Conservation (phyloP, 2,329 filamentous ascomycete species). For the Domatiomyces globalis region DNA sequence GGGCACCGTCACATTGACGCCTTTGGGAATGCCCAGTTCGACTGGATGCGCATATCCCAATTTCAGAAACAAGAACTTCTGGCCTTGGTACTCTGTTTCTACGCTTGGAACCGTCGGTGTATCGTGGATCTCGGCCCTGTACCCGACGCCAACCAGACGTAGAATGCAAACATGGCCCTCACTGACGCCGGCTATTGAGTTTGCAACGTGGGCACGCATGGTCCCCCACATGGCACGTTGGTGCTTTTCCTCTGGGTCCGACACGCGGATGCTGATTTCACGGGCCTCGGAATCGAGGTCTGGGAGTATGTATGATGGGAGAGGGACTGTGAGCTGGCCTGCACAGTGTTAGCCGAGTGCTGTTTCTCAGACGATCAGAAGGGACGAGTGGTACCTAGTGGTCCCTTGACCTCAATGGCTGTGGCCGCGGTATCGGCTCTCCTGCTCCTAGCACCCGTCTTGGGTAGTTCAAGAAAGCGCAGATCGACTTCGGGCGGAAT, state of each 20-base stretch:
- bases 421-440: slow-evolving; percentile 49
- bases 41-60: slow-evolving; percentile 94
- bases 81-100: slow-evolving; percentile 55
- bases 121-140: slow-evolving; percentile 74
- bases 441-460: slow-evolving; percentile 44
- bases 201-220: slow-evolving; percentile 74
- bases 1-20: slow-evolving; percentile 74
- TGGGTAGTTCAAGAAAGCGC: slow-evolving; percentile 48
- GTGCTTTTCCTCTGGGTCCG: slow-evolving; percentile 52
- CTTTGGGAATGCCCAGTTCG: slow-evolving; percentile 68
- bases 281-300: slow-evolving; percentile 49
- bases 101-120: slow-evolving; percentile 48
- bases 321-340: slow-evolving; percentile 61
- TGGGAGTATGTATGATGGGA: slow-evolving; percentile 68
- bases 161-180: slow-evolving; percentile 93
- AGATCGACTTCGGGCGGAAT: slow-evolving; percentile 75
- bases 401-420: slow-evolving; percentile 60
- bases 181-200: slow-evolving; percentile 83
- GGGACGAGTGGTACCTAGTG: slow-evolving; percentile 46
- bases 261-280: slow-evolving; percentile 55
- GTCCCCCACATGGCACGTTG: slow-evolving; percentile 98
- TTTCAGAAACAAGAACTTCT: slow-evolving; percentile 84
- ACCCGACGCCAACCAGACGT: slow-evolving; percentile 86
- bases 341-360: slow-evolving; percentile 6
- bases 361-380: not conserved